phyloP scores from a whole-genome alignment of 1,284 basidiomycete genomes.

The Pyrrhoderma lamaoense region DNA sequence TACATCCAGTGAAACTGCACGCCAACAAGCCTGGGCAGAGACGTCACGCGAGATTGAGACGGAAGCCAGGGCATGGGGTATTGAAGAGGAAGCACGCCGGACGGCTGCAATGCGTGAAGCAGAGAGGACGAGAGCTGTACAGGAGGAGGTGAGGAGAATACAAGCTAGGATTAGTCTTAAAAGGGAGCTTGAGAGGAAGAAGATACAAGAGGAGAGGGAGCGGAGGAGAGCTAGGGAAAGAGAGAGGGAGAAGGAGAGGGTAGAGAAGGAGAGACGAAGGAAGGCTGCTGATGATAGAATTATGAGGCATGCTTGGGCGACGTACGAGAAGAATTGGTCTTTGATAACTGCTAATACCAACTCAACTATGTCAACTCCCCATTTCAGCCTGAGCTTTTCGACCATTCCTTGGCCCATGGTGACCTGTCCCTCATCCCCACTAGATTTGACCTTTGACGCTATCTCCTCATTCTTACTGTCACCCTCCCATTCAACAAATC shows the following conservation, averaged over 20 bases:
- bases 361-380: not conserved
- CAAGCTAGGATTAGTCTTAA: constrained; percentile 22
- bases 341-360: constrained; percentile 33
- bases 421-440: constrained; percentile 33
- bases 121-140: constrained; percentile 25
- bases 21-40: constrained; percentile 41
- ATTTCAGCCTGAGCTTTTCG: constrained; percentile 53
- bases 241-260: constrained; percentile 7
- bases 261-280: constrained; percentile 6
- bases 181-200: constrained; percentile 30
- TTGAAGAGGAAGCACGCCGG: constrained; percentile 29
- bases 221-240: constrained; percentile 10
- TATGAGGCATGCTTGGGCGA: constrained; percentile 45
- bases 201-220: constrained; percentile 39
- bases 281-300: constrained; percentile 6
- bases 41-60: constrained; percentile 40
- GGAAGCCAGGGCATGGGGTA: constrained; percentile 46
- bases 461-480: constrained; percentile 56
- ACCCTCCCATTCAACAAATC: constrained; percentile 46
- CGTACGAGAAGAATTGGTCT: constrained; percentile 57
- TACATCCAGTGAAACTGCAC: constrained; percentile 6
- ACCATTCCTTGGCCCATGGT: constrained; percentile 66
- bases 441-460: constrained; percentile 42
- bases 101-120: constrained; percentile 28
- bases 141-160: constrained; percentile 28